Percentiles rank a stretch among this genome's conserved stretches.
Conservation (phyloP, 2,329 filamentous ascomycete genomes). For the Pseudogymnoascus sp. region DNA sequence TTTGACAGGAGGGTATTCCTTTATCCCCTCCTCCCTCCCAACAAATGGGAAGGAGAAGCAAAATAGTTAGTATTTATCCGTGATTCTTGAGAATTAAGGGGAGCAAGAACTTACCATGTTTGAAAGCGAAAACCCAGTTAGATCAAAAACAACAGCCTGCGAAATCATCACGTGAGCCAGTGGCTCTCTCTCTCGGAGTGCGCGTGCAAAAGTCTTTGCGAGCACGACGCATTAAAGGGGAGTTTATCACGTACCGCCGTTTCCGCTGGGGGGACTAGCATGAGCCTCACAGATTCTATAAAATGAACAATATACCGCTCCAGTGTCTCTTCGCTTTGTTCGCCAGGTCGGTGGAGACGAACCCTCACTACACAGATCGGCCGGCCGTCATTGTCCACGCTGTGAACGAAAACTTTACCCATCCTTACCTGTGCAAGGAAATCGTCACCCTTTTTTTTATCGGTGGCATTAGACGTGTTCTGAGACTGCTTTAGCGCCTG, state of each 20-base stretch:
- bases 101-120: conserved; percentile 46
- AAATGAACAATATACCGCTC: conserved; percentile 34
- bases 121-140: conserved; percentile 59
- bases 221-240: not conserved
- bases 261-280: conserved; percentile 22
- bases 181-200: not conserved
- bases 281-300: conserved; percentile 31
- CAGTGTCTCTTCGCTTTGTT: conserved; percentile 29
- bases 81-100: not conserved
- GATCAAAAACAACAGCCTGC: conserved; percentile 54
- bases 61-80: conserved; percentile 13
- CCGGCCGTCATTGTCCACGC: conserved; percentile 29
- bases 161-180: conserved; percentile 12
- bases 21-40: conserved; percentile 23
- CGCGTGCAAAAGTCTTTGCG: not conserved
- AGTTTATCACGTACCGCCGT: not conserved
- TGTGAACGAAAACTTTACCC: conserved; percentile 34
- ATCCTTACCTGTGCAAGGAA: conserved; percentile 33
- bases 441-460: conserved; percentile 20
- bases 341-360: conserved; percentile 27
- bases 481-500: conserved; percentile 21
- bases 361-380: conserved; percentile 33
- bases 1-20: conserved; percentile 64
- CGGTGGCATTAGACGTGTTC: conserved; percentile 17
- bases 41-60: not conserved